Evolutionary conservation across 2,329 filamentous ascomycete genomes (phyloP), one percentile per base, ranked within the genome.

Genomic region (Aotearoamyces nothofagi): DNA sequence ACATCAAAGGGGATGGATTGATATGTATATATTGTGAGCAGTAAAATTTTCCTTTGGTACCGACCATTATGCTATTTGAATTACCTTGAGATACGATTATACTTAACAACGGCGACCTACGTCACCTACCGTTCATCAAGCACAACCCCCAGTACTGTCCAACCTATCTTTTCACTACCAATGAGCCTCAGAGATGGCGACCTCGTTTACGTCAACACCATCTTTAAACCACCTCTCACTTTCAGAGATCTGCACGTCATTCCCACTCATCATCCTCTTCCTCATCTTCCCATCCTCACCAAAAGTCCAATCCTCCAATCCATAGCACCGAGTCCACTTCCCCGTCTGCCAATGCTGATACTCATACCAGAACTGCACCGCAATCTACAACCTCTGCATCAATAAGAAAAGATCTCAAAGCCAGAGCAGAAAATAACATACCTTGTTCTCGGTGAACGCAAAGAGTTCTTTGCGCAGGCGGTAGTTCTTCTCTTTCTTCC

Each of bases 261-360:
- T 81, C 1, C 69, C 78, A 44, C 75, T 80, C 77, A 82, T 82
- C 58, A 76, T 69, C 25, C 77, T 55, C 60, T 81, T 82, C 34
- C 66, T 57, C 77, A 82, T 83, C 27, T 69, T 55, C 0, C 78
- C 78, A 40, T 79, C 66, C 1, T 64, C 58, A 0, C 69, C 71
- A 51, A 81, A 82, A 0, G 76, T 82, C 78, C 77, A 82, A 46
- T 83, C 76, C 45, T 83, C 78, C 8, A 92, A 63, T 0, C 83
- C 83, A 45, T 92, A 92, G 24, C 78, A 84, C n/a, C 81, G 64
- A 63, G 78, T 86, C 82, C 82, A 92, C 49, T 81, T 72, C 20
- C 78, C 75, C 2, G 61, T 42, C 5, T 55, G 54, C 44, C 87
- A 92, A 51, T 87, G 81, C n/a, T n/a, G n/a, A 42, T 87, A 87